phyloP scores from a whole-genome alignment of 2,329 filamentous ascomycete genomes.

The Penicillium sp. region DNA sequence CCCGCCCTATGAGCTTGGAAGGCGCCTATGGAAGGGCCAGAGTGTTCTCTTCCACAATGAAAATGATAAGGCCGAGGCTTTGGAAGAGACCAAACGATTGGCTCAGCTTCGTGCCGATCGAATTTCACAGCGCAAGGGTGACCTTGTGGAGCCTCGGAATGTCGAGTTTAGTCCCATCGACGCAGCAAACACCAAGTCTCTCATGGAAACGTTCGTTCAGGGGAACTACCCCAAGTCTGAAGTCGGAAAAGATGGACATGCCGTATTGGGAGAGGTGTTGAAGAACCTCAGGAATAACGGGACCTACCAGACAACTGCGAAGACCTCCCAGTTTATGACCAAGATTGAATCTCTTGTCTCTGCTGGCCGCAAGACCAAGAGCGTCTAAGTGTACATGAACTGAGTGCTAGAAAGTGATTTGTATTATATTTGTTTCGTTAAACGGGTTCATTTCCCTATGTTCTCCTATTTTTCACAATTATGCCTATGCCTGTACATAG shows the following conservation, averaged over 20 bases:
- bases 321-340: conserved; percentile 36
- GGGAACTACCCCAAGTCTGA: conserved; percentile 33
- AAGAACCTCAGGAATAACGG: conserved; percentile 41
- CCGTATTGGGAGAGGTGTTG: conserved; percentile 32
- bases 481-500: conserved; percentile 10
- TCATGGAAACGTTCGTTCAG: conserved; percentile 33
- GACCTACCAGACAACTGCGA: conserved; percentile 39
- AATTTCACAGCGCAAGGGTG: conserved; percentile 37
- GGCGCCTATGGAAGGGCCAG: conserved; percentile 37
- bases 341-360: conserved; percentile 39
- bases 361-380: conserved; percentile 32
- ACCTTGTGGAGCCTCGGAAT: conserved; percentile 35
- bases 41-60: conserved; percentile 39
- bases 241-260: conserved; percentile 18
- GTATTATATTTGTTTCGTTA: conserved; percentile 20
- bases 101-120: conserved; percentile 33
- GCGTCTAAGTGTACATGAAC: conserved; percentile 13
- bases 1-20: conserved; percentile 36
- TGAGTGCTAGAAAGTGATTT: conserved; percentile 7
- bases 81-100: conserved; percentile 36
- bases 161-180: conserved; percentile 28
- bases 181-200: conserved; percentile 24
- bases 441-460: conserved; percentile 1
- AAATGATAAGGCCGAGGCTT: conserved; percentile 36
- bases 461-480: background rate